Evolutionary conservation across 768 basidiomycete genomes (phyloP).

Genomic region (Psilocybe cubensis): DNA sequence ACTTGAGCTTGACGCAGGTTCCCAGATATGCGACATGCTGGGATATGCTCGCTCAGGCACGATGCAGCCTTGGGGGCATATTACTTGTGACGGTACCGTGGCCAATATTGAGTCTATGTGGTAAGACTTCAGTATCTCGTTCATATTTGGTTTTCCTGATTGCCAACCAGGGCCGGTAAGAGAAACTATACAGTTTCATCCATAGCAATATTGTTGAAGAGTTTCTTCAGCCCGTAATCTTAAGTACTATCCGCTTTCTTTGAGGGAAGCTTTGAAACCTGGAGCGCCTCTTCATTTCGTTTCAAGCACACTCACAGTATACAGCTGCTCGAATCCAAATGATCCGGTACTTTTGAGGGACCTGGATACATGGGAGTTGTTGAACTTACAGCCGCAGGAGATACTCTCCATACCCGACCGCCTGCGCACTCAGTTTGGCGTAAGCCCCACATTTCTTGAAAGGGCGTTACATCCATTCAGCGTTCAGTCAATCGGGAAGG

Average conservation of each 20-base stretch:
- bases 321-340: constrained; percentile 25
- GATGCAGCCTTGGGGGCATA: constrained; percentile 40
- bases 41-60: constrained; percentile 26
- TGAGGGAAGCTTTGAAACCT: constrained; percentile 32
- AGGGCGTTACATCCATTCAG: constrained; percentile 31
- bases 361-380: constrained; percentile 40
- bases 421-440: constrained; percentile 33
- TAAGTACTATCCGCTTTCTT: constrained; percentile 48
- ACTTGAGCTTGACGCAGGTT: constrained; percentile 41
- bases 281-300: constrained; percentile 35
- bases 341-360: constrained; percentile 26
- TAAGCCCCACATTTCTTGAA: constrained; percentile 36
- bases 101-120: constrained; percentile 52
- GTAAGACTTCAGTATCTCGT: constrained; percentile 10
- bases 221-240: constrained; percentile 42
- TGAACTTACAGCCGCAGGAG: constrained; percentile 38
- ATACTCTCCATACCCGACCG: constrained; percentile 39
- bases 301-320: constrained; percentile 31
- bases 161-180: constrained; percentile 13
- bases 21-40: constrained; percentile 42
- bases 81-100: constrained; percentile 44
- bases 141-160: not conserved
- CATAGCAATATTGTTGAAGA: not conserved
- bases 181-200: not conserved
- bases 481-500: constrained; percentile 40